These are phyloP conservation scores for Xylariales sp. DNA, from an alignment of 2,329 filamentous ascomycete species.

Conservation along the genomic window DNA sequence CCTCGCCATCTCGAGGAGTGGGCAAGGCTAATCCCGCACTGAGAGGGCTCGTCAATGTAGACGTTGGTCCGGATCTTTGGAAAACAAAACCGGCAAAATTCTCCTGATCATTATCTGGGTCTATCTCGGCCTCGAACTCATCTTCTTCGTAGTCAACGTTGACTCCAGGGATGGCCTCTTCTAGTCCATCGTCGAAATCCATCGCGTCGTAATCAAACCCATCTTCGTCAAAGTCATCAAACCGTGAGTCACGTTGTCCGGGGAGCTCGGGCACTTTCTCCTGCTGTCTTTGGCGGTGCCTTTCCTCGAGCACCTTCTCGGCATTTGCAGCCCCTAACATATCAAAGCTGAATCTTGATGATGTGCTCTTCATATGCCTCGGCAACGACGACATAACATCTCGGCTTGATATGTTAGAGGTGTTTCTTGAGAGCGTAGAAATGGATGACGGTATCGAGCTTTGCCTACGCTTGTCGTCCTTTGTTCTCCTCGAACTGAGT, in stretches of 20 bases:
- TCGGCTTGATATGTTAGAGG: conserved; percentile 43
- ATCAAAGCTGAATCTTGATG: conserved; percentile 78
- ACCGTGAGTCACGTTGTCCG: conserved; percentile 44
- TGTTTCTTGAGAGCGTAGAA: conserved; percentile 44
- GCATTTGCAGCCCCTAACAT: conserved; percentile 67
- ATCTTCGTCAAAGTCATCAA: conserved; percentile 60
- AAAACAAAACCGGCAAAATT: conserved; percentile 59
- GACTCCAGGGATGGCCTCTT: conserved; percentile 61
- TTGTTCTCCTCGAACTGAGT: conserved; percentile 8
- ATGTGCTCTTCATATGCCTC: conserved; percentile 69
- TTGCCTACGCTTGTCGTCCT: conserved; percentile 15
- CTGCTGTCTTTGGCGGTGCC: conserved; percentile 62
- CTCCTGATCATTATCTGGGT: conserved; percentile 52
- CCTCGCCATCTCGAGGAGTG: conserved; percentile 52
- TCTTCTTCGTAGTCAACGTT: conserved; percentile 42
- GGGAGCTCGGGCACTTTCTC: conserved; percentile 47
- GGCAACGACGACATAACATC: conserved; percentile 47
- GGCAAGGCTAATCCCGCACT: conserved; percentile 39
- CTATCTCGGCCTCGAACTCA: conserved; percentile 18
- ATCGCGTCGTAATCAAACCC: conserved; percentile 58
- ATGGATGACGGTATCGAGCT: conserved; percentile 26
- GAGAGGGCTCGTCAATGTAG: conserved; percentile 45
- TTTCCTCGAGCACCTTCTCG: conserved; percentile 68
- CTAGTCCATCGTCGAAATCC: conserved; percentile 61
- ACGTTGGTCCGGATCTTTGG: conserved; percentile 48